Percentiles rank a stretch among this genome's conserved stretches.
These are phyloP conservation scores for Ettlia oleoabundans DNA, from an alignment of 139 green algal genomes.

Conservation along the genomic window DNA sequence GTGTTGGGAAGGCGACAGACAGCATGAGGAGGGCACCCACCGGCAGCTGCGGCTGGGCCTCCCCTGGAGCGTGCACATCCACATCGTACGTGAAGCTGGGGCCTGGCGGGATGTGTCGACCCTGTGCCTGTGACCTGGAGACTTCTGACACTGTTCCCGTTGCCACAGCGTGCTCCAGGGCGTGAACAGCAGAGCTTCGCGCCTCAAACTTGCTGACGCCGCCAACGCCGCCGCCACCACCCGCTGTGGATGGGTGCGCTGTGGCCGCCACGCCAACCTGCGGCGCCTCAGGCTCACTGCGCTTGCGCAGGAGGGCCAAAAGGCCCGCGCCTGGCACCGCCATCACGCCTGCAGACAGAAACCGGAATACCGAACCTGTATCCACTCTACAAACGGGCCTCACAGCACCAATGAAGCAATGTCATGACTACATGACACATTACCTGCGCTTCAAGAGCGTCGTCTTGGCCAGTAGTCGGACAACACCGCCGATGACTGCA, in stretches of 20 bases:
- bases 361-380: no score
- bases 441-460: no score
- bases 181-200: conserved; percentile 41
- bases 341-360: conserved; percentile 9
- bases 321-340: conserved; percentile 27
- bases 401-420: background rate
- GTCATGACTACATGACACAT: background rate
- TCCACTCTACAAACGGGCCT: background rate
- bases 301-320: conserved; percentile 20
- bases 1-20: no score
- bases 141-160: background rate
- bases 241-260: background rate
- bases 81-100: conserved; percentile 6
- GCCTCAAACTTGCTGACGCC: conserved; percentile 31
- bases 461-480: no score
- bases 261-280: background rate
- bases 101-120: background rate
- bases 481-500: no score
- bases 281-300: conserved; percentile 7
- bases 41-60: conserved; percentile 57
- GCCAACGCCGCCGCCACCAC: background rate
- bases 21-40: conserved; percentile 15
- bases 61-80: conserved; percentile 15
- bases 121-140: conserved; percentile 6
- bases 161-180: conserved; percentile 40